Evolutionary conservation across 2,329 filamentous ascomycete genomes (phyloP).

Genomic region (Chaetomiaceae sp.): DNA sequence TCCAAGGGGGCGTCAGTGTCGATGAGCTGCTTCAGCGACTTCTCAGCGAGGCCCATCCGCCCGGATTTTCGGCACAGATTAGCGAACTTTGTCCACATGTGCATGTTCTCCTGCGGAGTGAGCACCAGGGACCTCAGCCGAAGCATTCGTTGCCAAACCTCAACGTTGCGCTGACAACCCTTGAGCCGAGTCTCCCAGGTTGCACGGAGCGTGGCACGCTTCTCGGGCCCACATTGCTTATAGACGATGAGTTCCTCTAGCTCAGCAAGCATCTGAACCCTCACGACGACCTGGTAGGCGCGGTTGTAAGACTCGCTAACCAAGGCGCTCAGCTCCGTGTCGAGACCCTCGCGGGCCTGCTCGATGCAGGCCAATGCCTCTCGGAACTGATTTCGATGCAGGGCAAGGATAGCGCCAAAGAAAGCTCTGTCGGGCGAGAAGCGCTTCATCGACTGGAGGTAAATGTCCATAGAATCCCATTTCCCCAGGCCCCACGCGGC

Average conservation of each 20-base stretch:
- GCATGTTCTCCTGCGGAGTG: slow-evolving; percentile 85
- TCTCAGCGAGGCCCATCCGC: slow-evolving; percentile 89
- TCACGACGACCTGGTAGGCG: slow-evolving; percentile 95
- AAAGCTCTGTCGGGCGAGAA: slow-evolving; percentile 92
- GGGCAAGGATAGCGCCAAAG: slow-evolving; percentile 91
- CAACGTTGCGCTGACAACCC: slow-evolving; percentile 93
- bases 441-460: slow-evolving; percentile 90
- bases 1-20: slow-evolving; percentile 62
- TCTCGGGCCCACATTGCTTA: slow-evolving; percentile 87
- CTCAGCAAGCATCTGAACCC: slow-evolving; percentile 98
- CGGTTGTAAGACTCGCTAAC: slow-evolving; percentile 98
- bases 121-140: slow-evolving; percentile 91
- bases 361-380: slow-evolving; percentile 86
- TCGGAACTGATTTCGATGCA: slow-evolving; percentile 93
- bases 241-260: slow-evolving; percentile 97
- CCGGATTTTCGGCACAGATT: slow-evolving; percentile 97
- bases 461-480: slow-evolving; percentile 98
- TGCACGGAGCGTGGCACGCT: slow-evolving; percentile 82
- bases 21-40: slow-evolving; percentile 87
- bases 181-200: slow-evolving; percentile 96
- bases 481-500: slow-evolving; percentile 95
- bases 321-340: slow-evolving; percentile 90
- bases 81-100: slow-evolving; percentile 99
- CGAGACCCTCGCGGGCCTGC: slow-evolving; percentile 85
- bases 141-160: slow-evolving; percentile 98